Evolutionary conservation across 345 rosid genomes (phyloP), one percentile per base, ranked within the genome.

Genomic region (Bruguiera parviflora): DNA sequence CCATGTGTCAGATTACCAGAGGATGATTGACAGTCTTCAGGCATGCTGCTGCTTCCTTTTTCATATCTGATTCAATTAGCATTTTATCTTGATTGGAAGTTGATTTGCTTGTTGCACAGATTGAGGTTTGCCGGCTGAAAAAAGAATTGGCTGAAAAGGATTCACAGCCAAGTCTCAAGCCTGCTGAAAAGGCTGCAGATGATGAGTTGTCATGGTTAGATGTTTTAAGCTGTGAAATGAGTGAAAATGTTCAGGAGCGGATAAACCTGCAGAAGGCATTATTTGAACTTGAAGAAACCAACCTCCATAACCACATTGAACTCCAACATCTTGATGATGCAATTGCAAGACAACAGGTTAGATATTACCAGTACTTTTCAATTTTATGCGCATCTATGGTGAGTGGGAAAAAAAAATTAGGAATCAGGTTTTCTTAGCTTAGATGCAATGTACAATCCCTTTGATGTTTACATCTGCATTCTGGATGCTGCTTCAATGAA

Each of bases 21-120:
- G 87, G 61, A 94, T 94, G 97, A 91, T 94, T 77, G 98, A 94
- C 77, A 84, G 82, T 84, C 98, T 94, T 82, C 96, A 94, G 87
- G 98, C 78, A 76, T 60, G 81, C 64, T 43, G 33, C 61, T 71
- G 35, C 49, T 32, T 74, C 25, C n/a, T 60, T 46, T 73, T 11
- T 63, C 16, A 67, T 16, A 67, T 52, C 67, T 0, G 10, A 16
- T 61, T n/a, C 52, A 31, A 53, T 60, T 56, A 9, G 55, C 31
- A 43, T 5, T 27, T 49, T 32, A 25, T 64, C 46, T 9, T 31
- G 28, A 28, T 65, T 32, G 49, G 35, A 66, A 68, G 11, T 19
- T 73, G 39, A 64, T 31, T 29, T 33, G 20, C 53, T 66, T 75
- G 75, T 75, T 33, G 29, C 43, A 18, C 78, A 94, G 98, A 82